These are phyloP conservation scores for Picochlorum sp. DNA, from an alignment of 139 green algal genomes.

Conservation along the genomic window DNA sequence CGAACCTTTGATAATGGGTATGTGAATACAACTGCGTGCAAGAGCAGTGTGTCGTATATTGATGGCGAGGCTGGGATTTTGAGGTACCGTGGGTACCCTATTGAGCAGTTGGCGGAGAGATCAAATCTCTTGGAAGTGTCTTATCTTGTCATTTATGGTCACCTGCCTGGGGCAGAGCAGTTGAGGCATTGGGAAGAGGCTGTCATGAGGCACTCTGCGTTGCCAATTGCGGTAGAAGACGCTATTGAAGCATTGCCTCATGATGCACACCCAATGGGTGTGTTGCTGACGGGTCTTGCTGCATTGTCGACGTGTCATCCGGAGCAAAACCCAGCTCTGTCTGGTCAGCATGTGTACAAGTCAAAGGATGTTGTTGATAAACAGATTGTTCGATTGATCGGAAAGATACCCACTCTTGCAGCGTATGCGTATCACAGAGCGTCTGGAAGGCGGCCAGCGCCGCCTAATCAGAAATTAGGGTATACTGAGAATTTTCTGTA, in stretches of 20 bases:
- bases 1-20: conserved; percentile 84
- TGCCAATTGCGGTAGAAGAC: conserved; percentile 69
- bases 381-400: conserved; percentile 87
- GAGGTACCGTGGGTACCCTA: conserved; percentile 90
- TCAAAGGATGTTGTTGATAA: conserved; percentile 83
- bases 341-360: conserved; percentile 87
- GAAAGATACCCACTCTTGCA: conserved; percentile 84
- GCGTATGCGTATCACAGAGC: conserved; percentile 89
- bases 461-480: conserved; percentile 74
- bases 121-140: conserved; percentile 78
- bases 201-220: conserved; percentile 73
- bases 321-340: conserved; percentile 86
- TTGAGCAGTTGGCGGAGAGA: conserved; percentile 86
- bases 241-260: conserved; percentile 71
- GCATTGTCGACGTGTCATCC: conserved; percentile 79
- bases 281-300: conserved; percentile 71
- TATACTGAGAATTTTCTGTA: conserved; percentile 94
- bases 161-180: conserved; percentile 57
- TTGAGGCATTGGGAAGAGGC: conserved; percentile 58
- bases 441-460: conserved; percentile 61
- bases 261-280: conserved; percentile 90
- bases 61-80: conserved; percentile 94
- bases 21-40: conserved; percentile 87
- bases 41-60: conserved; percentile 88
- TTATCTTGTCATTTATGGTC: conserved; percentile 81